Evolutionary conservation across 2,329 filamentous ascomycete genomes (phyloP).

Genomic region (Fusarium cicatricum): DNA sequence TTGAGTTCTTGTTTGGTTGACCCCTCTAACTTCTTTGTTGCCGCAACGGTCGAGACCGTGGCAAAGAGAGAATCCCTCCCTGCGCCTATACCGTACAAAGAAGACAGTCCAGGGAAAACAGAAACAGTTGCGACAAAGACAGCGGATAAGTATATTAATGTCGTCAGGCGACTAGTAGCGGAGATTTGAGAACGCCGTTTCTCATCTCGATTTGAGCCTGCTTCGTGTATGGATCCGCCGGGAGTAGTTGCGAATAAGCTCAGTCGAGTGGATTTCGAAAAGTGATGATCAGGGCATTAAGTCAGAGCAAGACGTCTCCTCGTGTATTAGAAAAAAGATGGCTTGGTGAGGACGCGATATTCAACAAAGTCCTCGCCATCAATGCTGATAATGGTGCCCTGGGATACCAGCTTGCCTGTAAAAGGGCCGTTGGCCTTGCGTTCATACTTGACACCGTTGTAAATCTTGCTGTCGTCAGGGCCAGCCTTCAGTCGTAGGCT

Average conservation of each 20-base stretch:
- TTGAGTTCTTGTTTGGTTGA: conserved; percentile 16
- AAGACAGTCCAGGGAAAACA: conserved; percentile 3
- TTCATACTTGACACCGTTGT: conserved; percentile 69
- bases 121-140: conserved; percentile 9
- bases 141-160: not conserved
- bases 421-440: conserved; percentile 68
- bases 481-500: conserved; percentile 53
- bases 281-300: not conserved
- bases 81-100: conserved; percentile 23
- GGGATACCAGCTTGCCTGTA: conserved; percentile 68
- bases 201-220: not conserved
- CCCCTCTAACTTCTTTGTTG: conserved; percentile 9
- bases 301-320: not conserved
- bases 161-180: not conserved
- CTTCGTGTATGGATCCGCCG: conserved; percentile 5
- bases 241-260: not conserved
- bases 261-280: not conserved
- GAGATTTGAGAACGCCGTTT: not conserved
- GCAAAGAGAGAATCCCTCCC: conserved; percentile 11
- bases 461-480: conserved; percentile 63
- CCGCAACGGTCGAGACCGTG: conserved; percentile 13
- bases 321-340: conserved; percentile 61
- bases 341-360: conserved; percentile 71
- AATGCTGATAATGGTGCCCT: conserved; percentile 68
- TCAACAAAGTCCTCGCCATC: conserved; percentile 74